Conservation (phyloP, 495 filamentous ascomycete species). For the Annulohypoxylon nitens region DNA sequence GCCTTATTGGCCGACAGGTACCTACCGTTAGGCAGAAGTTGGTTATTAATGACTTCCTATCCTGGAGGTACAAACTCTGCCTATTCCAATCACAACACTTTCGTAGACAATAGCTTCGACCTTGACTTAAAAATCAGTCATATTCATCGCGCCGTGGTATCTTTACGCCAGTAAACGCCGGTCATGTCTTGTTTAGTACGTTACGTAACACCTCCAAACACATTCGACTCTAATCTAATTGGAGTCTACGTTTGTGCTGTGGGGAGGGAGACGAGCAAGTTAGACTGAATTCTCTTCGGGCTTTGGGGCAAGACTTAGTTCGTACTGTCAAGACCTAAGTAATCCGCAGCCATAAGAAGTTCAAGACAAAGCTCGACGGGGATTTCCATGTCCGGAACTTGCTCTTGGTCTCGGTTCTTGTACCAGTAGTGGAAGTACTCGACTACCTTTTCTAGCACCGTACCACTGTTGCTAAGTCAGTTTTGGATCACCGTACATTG, state of each 20-base stretch:
- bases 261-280: conserved; percentile 14
- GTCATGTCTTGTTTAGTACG: background rate
- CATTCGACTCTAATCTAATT: background rate
- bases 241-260: conserved; percentile 39
- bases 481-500: background rate
- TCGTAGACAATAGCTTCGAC: background rate
- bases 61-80: background rate
- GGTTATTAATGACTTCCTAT: background rate
- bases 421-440: conserved; percentile 94
- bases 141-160: conserved; percentile 34
- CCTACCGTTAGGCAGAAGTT: conserved; percentile 14
- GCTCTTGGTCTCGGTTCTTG: conserved; percentile 77
- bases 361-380: conserved; percentile 82
- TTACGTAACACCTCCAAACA: background rate
- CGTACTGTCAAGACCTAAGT: conserved; percentile 62
- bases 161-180: conserved; percentile 36
- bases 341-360: conserved; percentile 86
- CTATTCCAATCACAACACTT: background rate
- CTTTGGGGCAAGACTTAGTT: background rate
- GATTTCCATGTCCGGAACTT: conserved; percentile 92
- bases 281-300: background rate
- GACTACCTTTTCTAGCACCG: conserved; percentile 89
- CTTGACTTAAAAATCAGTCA: conserved; percentile 13
- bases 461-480: conserved; percentile 66
- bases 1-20: background rate